Evolutionary conservation across 2,329 filamentous ascomycete genomes (phyloP).

Genomic region (Chaetomiaceae sp.): DNA sequence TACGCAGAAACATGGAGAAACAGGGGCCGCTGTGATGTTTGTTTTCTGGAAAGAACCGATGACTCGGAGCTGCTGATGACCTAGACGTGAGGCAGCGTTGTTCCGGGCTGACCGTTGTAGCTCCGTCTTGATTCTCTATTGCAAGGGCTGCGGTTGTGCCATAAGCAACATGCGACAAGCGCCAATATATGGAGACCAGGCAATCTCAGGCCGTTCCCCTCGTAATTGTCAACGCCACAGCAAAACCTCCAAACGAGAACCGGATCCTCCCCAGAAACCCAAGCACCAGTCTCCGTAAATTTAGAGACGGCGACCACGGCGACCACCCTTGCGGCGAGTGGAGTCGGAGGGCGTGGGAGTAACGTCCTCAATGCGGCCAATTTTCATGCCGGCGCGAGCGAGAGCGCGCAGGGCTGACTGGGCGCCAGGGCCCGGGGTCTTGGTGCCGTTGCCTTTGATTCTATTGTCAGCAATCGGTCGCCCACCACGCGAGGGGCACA

Average conservation of each 20-base stretch:
- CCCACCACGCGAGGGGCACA: neutral
- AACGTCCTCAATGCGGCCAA: constrained; percentile 98
- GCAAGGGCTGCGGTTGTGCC: constrained; percentile 35
- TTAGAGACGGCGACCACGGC: constrained; percentile 99
- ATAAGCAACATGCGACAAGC: constrained; percentile 47
- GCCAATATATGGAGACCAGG: constrained; percentile 59
- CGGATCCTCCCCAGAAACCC: constrained; percentile 32
- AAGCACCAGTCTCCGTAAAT: constrained; percentile 30
- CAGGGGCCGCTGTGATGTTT: constrained; percentile 5
- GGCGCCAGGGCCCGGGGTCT: constrained; percentile 98
- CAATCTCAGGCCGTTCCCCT: constrained; percentile 62
- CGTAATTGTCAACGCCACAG: constrained; percentile 67
- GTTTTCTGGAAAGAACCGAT: constrained; percentile 13
- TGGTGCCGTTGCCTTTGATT: constrained; percentile 81
- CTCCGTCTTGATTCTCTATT: constrained; percentile 26
- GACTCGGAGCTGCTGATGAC: constrained; percentile 14
- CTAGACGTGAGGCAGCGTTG: constrained; percentile 22
- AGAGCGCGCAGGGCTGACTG: constrained; percentile 98
- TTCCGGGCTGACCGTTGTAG: constrained; percentile 25
- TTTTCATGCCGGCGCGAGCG: constrained; percentile 99
- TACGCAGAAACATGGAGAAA: neutral
- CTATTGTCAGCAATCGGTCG: constrained; percentile 9
- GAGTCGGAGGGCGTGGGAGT: constrained; percentile 99
- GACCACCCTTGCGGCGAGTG: constrained; percentile 99
- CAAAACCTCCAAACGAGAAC: constrained; percentile 47